Base-by-base conservation (phyloP, 1,284 basidiomycete genomes). In the Exobasidium rhododendri region DNA sequence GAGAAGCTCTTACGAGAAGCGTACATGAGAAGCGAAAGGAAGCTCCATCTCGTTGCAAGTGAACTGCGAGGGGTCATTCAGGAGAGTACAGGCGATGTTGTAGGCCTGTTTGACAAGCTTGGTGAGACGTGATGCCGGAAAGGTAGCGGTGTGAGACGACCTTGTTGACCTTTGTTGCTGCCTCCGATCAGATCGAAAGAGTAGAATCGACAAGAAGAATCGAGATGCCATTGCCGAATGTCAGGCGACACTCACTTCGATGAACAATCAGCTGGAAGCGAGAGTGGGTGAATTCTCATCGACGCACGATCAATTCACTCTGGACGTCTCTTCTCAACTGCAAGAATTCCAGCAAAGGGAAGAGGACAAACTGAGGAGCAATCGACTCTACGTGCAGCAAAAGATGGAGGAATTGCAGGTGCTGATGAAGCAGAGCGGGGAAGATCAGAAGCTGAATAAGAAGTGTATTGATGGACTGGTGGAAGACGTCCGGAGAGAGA, bases 91-190 rank as follows among this genome's bases (percentile, higher is more conserved):
- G 83, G 82, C 11, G 91, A 96, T 75, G 83, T 94, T 20, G 83
- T 83, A 4, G 86, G 86, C 0, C 81, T 96, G 11, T 91, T 92
- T 68, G 86, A 87, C 58, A 96, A 96, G 82, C 84, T 96, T 87
- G 47, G n/a, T n/a, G n/a, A n/a, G n/a, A n/a, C n/a, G n/a, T n/a
- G n/a, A n/a, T n/a, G n/a, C n/a, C n/a, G n/a, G n/a, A n/a, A n/a
- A n/a, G n/a, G n/a, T n/a, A n/a, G n/a, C n/a, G n/a, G n/a, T n/a
- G n/a, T n/a, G n/a, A n/a, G n/a, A n/a, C n/a, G n/a, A n/a, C n/a
- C n/a, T n/a, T n/a, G n/a, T n/a, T n/a, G n/a, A n/a, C n/a, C n/a
- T n/a, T n/a, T n/a, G n/a, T n/a, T n/a, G n/a, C n/a, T n/a, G n/a
- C n/a, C n/a, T n/a, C n/a, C n/a, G n/a, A n/a, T n/a, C n/a, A n/a